Percentiles rank a stretch among this genome's conserved stretches.
Evolutionary conservation across 2,329 filamentous ascomycete genomes (phyloP).

Genomic region (Knufia petricola): DNA sequence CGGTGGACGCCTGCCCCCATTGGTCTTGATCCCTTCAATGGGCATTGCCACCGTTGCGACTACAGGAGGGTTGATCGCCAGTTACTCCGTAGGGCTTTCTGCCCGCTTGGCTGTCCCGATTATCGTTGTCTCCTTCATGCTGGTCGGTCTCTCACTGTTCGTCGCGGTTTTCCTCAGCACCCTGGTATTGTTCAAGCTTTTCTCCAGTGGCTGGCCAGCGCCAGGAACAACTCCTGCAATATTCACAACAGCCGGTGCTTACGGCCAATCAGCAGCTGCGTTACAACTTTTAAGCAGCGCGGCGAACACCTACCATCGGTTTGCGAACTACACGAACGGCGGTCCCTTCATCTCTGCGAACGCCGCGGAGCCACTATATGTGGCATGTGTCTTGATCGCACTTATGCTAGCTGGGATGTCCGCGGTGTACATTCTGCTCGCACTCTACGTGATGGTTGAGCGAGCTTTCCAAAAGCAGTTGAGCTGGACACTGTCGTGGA

Average conservation of each 20-base stretch:
- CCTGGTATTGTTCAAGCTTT: constrained; percentile 16
- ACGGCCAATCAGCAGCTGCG: constrained; percentile 27
- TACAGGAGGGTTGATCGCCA: constrained; percentile 13
- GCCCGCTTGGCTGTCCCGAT: constrained; percentile 30
- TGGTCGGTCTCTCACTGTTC: constrained; percentile 28
- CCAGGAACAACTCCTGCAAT: constrained; percentile 24
- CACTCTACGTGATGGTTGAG: constrained; percentile 21
- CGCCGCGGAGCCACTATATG: constrained; percentile 27
- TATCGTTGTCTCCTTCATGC: constrained; percentile 33
- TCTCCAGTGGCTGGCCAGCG: constrained; percentile 16
- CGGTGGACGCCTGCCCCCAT: constrained; percentile 29
- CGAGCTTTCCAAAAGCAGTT: constrained; percentile 10
- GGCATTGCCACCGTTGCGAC: constrained; percentile 16
- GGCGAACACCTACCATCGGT: constrained; percentile 24
- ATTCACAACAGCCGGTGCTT: constrained; percentile 34
- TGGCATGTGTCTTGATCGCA: constrained; percentile 30
- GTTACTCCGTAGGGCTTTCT: constrained; percentile 11
- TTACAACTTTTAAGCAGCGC: constrained; percentile 30
- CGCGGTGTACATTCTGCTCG: constrained; percentile 36
- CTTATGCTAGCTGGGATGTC: constrained; percentile 33
- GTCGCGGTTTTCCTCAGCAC: constrained; percentile 28
- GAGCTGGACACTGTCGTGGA: constrained; percentile 15
- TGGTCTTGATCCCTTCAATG: constrained; percentile 23
- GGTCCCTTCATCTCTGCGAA: constrained; percentile 28
- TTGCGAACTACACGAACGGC: constrained; percentile 25